Conservation (phyloP, 805 yeast genomes). For the Brettanomyces bruxellensis region DNA sequence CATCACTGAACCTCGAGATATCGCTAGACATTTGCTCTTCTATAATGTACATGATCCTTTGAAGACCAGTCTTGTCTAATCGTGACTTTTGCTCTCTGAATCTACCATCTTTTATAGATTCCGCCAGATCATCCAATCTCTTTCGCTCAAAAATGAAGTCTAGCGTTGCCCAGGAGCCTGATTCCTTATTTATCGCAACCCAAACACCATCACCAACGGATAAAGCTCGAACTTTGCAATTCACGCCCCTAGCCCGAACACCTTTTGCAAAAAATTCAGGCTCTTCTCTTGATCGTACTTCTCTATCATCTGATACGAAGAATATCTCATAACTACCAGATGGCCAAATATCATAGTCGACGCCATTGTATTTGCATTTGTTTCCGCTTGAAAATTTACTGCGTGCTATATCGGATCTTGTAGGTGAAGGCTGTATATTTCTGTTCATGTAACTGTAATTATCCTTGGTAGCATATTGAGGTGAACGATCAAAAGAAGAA, state of each 20-base stretch:
- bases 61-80: constrained; percentile 57
- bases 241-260: constrained; percentile 38
- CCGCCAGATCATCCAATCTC: constrained; percentile 74
- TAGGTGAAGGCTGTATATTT: neutral
- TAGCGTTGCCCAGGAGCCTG: constrained; percentile 57
- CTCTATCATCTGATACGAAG: constrained; percentile 73
- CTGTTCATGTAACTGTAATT: neutral
- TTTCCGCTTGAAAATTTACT: neutral
- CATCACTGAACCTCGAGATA: constrained; percentile 42
- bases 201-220: constrained; percentile 85
- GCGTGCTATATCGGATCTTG: neutral
- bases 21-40: constrained; percentile 60
- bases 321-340: constrained; percentile 48
- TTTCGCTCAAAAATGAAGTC: constrained; percentile 88
- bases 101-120: constrained; percentile 81
- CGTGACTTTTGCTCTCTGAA: constrained; percentile 82
- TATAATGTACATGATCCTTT: constrained; percentile 62
- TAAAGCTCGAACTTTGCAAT: constrained; percentile 45
- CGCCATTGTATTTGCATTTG: constrained; percentile 3
- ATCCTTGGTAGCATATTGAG: neutral
- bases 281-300: constrained; percentile 58
- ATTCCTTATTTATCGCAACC: constrained; percentile 63
- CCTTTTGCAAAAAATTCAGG: constrained; percentile 61
- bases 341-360: constrained; percentile 50
- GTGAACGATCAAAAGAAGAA: neutral